A percentile compares a stretch with the other conserved stretches of the same genome.
Conservation (phyloP, 2,329 filamentous ascomycete species). For the Venturia nashicola region DNA sequence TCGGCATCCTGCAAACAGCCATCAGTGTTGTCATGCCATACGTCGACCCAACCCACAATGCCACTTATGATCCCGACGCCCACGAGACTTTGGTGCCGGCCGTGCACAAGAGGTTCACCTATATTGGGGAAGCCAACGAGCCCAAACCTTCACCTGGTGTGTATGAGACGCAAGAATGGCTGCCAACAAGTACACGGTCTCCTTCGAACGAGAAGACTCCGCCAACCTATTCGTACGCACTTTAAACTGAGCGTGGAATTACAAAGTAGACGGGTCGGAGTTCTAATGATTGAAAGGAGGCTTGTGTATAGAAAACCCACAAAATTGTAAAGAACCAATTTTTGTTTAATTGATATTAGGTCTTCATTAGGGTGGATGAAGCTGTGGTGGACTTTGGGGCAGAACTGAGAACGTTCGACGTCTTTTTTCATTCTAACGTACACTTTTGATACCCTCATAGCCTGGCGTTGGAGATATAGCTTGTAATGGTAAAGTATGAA, state of each 20-base stretch:
- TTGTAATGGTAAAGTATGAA: neutral
- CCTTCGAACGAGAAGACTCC: neutral
- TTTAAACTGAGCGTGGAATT: neutral
- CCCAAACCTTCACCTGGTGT: neutral
- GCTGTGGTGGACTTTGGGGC: neutral
- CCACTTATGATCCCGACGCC: slow-evolving; percentile 4
- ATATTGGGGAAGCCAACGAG: neutral
- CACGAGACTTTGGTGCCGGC: neutral
- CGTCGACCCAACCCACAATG: neutral
- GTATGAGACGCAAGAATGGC: neutral
- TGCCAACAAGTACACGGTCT: neutral
- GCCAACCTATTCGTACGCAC: neutral
- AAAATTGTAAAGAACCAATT: no score
- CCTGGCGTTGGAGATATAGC: neutral
- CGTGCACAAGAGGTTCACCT: neutral
- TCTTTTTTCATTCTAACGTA: neutral
- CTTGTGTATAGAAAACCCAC: no score
- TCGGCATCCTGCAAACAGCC: neutral
- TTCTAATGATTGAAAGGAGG: no score
- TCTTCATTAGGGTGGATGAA: neutral
- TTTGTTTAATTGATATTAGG: no score
- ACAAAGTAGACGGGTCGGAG: no score
- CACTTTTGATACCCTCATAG: neutral
- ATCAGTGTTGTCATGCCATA: neutral
- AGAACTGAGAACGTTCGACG: neutral